Conservation (phyloP, 257 asterid species). For the Mentha longifolia region DNA sequence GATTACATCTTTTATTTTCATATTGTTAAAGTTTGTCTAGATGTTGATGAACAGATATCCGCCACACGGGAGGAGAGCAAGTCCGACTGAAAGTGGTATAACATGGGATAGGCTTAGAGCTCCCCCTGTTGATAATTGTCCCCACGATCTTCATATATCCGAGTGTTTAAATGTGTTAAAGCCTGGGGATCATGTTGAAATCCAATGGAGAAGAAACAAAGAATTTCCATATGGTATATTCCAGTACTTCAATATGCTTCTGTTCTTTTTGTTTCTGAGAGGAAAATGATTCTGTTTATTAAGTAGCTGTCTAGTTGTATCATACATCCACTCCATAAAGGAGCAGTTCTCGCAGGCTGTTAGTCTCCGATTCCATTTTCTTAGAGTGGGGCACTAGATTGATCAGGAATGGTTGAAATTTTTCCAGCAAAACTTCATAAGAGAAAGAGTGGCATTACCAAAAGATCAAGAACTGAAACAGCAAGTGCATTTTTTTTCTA, state of each 20-base stretch:
- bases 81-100: constrained; percentile 70
- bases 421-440: constrained; percentile 30
- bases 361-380: constrained; percentile 24
- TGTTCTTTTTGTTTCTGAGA: too few relatives aligned
- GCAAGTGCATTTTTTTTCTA: constrained; percentile 18
- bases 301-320: neutral
- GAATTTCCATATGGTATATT: constrained; percentile 87
- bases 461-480: constrained; percentile 22
- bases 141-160: constrained; percentile 73
- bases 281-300: neutral
- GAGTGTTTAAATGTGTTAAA: constrained; percentile 67
- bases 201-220: constrained; percentile 92
- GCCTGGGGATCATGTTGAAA: constrained; percentile 88
- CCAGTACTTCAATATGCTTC: neutral
- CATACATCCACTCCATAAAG: neutral
- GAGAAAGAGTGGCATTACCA: constrained; percentile 8
- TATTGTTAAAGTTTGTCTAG: neutral
- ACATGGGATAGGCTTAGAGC: constrained; percentile 91
- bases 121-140: constrained; percentile 67
- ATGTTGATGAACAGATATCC: constrained; percentile 65
- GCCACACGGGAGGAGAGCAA: constrained; percentile 83
- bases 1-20: neutral
- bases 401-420: constrained; percentile 10
- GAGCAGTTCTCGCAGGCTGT: neutral
- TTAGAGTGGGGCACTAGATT: constrained; percentile 30